phyloP scores from a whole-genome alignment of 2,329 filamentous ascomycete species.

The Colletotrichum lupini region DNA sequence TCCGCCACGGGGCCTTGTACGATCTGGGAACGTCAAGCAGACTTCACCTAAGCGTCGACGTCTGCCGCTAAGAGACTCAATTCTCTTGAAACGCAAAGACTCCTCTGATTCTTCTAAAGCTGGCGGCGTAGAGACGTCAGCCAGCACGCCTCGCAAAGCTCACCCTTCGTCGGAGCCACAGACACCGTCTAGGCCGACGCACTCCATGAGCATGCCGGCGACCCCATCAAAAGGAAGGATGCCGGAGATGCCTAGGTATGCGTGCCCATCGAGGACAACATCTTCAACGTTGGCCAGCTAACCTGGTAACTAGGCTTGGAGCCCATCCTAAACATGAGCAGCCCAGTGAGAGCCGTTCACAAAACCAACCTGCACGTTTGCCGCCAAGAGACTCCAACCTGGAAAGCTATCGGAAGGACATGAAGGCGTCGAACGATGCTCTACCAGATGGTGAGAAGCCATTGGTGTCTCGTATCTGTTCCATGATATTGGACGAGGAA shows the following conservation, averaged over 20 bases:
- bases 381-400: neutral
- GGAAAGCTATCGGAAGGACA: neutral
- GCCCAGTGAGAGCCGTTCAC: neutral
- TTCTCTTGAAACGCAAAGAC: conserved; percentile 23
- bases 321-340: neutral
- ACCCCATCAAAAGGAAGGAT: conserved; percentile 23
- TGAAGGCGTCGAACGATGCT: neutral
- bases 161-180: neutral
- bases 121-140: neutral
- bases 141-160: neutral
- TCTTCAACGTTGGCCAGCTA: neutral
- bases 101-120: neutral
- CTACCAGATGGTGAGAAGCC: neutral
- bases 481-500: conserved; percentile 26
- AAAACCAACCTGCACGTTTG: neutral
- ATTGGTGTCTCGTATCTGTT: conserved; percentile 24
- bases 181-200: neutral
- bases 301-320: neutral
- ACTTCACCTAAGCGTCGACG: conserved; percentile 17
- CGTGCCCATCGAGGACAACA: rapidly evolving
- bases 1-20: neutral
- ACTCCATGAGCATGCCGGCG: conserved; percentile 2
- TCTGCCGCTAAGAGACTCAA: conserved; percentile 24
- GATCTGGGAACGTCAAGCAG: conserved; percentile 12
- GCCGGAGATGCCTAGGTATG: conserved; percentile 15